Percentiles rank a stretch among this genome's conserved stretches.
Conservation (phyloP, 352 stramenopile species). For the Saprolegnia parasitica region DNA sequence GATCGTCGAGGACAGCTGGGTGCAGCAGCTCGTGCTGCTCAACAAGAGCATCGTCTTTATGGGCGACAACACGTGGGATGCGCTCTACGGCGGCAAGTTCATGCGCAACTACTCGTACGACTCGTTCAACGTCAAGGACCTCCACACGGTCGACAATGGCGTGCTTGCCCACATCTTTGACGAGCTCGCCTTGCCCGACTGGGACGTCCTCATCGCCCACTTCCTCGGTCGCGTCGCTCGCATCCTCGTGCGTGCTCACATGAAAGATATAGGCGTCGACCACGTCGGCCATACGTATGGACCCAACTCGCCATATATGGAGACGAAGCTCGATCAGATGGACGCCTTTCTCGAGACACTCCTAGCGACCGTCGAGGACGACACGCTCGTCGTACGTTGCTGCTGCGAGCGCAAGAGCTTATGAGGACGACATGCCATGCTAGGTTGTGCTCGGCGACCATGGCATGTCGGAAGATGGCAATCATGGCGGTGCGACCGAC, state of each 20-base stretch:
- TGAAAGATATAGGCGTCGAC: conserved; percentile 85
- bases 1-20: conserved; percentile 95
- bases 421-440: conserved; percentile 63
- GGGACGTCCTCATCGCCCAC: conserved; percentile 80
- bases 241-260: neutral
- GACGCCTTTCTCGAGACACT: conserved; percentile 83
- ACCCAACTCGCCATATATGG: conserved; percentile 92
- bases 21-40: conserved; percentile 74
- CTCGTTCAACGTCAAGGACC: conserved; percentile 98
- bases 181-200: conserved; percentile 54
- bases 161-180: conserved; percentile 70
- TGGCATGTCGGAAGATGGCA: conserved; percentile 97
- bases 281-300: conserved; percentile 98
- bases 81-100: conserved; percentile 91
- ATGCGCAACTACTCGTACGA: conserved; percentile 91
- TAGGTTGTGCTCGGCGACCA: conserved; percentile 96
- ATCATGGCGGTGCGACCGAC: conserved; percentile 95
- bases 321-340: conserved; percentile 94
- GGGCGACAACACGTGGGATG: conserved; percentile 98
- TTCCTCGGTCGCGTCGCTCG: conserved; percentile 39
- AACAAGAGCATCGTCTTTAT: conserved; percentile 91
- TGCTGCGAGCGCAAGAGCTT: conserved; percentile 21
- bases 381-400: conserved; percentile 32
- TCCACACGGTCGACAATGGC: conserved; percentile 97
- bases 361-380: conserved; percentile 52